Evolutionary conservation across 1,139 yeast genomes (phyloP).

Genomic region (Starmera stellimalicola): DNA sequence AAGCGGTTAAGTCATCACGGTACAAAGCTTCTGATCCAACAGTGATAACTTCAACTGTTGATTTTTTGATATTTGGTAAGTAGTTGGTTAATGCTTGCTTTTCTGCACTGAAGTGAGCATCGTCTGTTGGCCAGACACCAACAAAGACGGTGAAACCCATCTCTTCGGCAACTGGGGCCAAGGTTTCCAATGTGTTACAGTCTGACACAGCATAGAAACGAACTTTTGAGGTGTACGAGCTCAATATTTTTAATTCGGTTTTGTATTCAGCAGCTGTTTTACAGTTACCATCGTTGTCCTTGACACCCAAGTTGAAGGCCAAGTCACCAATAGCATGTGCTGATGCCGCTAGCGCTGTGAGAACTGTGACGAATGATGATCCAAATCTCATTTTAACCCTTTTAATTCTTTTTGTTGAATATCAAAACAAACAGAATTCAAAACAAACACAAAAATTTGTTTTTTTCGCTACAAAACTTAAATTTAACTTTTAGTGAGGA

Average conservation of each 20-base stretch:
- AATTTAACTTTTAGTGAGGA: too few species aligned
- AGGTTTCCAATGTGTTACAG: conserved; percentile 72
- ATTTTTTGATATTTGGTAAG: conserved; percentile 60
- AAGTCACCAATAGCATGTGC: conserved; percentile 21
- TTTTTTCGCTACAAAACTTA: too few species aligned
- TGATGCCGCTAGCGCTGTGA: conserved; percentile 14
- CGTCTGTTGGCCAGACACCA: conserved; percentile 90
- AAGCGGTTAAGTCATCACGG: conserved; percentile 72
- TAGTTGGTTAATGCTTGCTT: conserved; percentile 55
- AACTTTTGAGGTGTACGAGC: conserved; percentile 47
- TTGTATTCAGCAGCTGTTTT: conserved; percentile 60
- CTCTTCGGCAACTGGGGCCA: conserved; percentile 80
- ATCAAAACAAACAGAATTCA: too few species aligned
- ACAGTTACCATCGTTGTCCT: conserved; percentile 60
- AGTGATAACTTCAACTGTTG: conserved; percentile 61
- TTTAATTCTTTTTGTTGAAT: too few species aligned
- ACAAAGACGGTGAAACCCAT: conserved; percentile 62
- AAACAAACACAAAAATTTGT: too few species aligned
- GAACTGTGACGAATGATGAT: background rate
- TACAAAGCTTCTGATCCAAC: conserved; percentile 92
- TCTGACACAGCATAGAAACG: conserved; percentile 83
- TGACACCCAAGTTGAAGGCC: conserved; percentile 78
- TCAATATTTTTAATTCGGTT: conserved; percentile 48
- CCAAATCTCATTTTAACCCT: too few species aligned
- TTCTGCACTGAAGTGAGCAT: conserved; percentile 61